Evolutionary conservation across 129 eudicot species (phyloP).

Genomic region (Logfia minima): DNA sequence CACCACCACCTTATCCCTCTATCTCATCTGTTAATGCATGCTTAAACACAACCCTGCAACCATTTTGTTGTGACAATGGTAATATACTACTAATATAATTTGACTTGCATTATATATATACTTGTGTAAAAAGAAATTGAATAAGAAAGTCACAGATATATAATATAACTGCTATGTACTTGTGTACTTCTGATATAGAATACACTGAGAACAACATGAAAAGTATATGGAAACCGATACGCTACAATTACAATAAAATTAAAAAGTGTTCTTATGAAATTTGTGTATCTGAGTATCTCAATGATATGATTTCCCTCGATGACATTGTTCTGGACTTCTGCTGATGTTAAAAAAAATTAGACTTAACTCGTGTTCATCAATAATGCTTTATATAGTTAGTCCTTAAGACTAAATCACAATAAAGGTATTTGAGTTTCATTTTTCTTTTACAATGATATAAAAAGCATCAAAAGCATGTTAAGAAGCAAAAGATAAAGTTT

Average conservation of each 20-base stretch:
- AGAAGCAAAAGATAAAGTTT: background rate
- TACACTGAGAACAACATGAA: background rate
- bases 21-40: conserved; percentile 32
- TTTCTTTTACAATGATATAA: background rate
- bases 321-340: background rate
- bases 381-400: background rate
- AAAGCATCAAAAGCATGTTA: background rate
- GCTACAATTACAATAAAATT: background rate
- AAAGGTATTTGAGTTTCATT: conserved; percentile 1
- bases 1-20: conserved; percentile 44
- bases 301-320: background rate
- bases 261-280: background rate
- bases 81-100: background rate
- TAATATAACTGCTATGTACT: too few species aligned
- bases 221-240: background rate
- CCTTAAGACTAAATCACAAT: background rate
- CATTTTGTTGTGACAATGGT: background rate
- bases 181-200: too few species aligned
- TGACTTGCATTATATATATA: background rate
- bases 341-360: background rate
- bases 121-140: background rate
- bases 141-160: background rate
- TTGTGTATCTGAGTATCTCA: background rate
- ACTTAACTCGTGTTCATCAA: background rate
- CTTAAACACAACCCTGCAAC: conserved; percentile 18